Percentiles rank a stretch among this genome's conserved stretches.
These are phyloP conservation scores for Candida ulmi DNA, from an alignment of 805 yeast species.

Conservation along the genomic window DNA sequence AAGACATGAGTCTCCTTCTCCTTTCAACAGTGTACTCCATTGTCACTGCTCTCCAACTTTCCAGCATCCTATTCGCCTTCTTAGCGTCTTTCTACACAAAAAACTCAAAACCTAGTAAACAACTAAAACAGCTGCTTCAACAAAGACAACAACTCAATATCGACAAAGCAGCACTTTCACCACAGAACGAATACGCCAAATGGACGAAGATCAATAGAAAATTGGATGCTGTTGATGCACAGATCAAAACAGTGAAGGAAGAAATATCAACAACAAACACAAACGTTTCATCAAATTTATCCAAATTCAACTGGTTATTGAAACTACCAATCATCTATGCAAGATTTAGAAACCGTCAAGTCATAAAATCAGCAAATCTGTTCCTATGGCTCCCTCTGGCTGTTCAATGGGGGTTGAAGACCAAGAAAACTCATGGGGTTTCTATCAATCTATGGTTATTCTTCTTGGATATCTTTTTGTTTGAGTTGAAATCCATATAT, in stretches of 20 bases:
- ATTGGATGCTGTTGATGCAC: slow-evolving; percentile 49
- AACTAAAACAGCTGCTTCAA: slow-evolving; percentile 27
- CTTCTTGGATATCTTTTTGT: neutral
- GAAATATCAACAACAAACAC: slow-evolving; percentile 20
- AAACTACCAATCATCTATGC: neutral
- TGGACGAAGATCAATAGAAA: slow-evolving; percentile 91
- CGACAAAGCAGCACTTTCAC: slow-evolving; percentile 58
- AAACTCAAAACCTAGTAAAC: slow-evolving; percentile 16
- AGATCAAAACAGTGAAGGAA: slow-evolving; percentile 40
- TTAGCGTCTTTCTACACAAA: slow-evolving; percentile 30
- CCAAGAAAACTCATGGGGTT: neutral
- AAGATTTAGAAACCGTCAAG: neutral
- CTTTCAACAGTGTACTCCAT: neutral
- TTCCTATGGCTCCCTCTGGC: neutral
- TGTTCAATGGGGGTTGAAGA: neutral
- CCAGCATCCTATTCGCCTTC: neutral
- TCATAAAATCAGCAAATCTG: neutral
- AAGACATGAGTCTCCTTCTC: too few species aligned
- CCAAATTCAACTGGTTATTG: neutral
- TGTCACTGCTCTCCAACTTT: neutral
- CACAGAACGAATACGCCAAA: slow-evolving; percentile 91
- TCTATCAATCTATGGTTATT: neutral
- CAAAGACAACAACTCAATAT: slow-evolving; percentile 43
- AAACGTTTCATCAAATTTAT: neutral
- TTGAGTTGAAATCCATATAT: neutral